Evolutionary conservation across 2,329 filamentous ascomycete genomes (phyloP).

Genomic region (Botrytis medusae): DNA sequence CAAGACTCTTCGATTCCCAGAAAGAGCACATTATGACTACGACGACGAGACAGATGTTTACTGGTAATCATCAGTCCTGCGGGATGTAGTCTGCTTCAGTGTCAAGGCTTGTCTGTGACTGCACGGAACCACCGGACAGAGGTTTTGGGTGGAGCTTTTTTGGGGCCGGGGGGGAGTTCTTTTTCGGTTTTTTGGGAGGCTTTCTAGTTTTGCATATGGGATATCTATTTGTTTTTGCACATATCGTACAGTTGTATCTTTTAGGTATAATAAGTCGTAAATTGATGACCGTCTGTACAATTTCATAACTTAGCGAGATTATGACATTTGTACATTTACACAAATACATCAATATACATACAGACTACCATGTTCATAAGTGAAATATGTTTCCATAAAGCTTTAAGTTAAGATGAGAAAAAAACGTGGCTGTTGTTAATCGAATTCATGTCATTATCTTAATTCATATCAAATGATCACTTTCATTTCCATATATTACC

Average conservation of each 20-base stretch:
- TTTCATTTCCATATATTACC: fast-evolving
- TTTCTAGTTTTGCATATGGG: not conserved
- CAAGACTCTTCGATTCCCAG: not conserved
- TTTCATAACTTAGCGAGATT: not conserved
- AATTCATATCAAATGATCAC: not conserved
- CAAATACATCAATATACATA: not conserved
- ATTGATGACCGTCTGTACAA: not conserved
- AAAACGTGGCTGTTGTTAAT: too few species aligned
- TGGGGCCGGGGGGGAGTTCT: too few species aligned
- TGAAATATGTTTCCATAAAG: not conserved
- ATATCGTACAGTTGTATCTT: too few species aligned
- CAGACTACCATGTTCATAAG: not conserved
- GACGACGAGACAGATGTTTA: not conserved
- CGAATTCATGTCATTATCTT: too few species aligned
- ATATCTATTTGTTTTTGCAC: not conserved
- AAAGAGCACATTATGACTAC: not conserved
- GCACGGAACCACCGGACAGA: not conserved
- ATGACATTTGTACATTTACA: not conserved
- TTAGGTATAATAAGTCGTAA: not conserved
- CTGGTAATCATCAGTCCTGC: fast-evolving
- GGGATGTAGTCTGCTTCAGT: fast-evolving
- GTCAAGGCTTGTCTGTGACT: not conserved
- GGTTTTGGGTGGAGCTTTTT: too few species aligned
- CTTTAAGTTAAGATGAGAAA: not conserved
- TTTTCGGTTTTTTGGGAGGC: not conserved